Percentiles rank a stretch among this genome's conserved stretches.
Evolutionary conservation across 305 asterid species (phyloP).

Genomic region (Fraxinus sp.): DNA sequence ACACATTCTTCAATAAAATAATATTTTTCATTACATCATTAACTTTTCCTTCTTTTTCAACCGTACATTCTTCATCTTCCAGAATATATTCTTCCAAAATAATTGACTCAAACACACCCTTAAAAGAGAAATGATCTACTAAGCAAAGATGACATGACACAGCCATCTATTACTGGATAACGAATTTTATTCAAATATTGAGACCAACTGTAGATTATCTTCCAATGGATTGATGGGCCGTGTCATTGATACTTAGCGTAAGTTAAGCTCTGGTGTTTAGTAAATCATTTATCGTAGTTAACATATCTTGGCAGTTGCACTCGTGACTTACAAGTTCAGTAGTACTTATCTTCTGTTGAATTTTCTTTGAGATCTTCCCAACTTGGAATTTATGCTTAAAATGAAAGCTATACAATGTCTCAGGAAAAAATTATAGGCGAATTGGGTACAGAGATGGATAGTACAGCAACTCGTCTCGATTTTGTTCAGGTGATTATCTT

Average conservation of each 20-base stretch:
- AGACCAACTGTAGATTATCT: not conserved
- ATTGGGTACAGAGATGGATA: conserved; percentile 83
- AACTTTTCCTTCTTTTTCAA: too few relatives aligned
- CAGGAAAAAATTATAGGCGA: conserved; percentile 86
- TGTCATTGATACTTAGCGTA: not conserved
- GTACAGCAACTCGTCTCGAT: conserved; percentile 91
- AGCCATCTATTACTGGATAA: not conserved
- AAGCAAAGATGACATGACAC: not conserved
- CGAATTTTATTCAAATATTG: not conserved
- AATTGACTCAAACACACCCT: too few relatives aligned
- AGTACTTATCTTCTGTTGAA: not conserved
- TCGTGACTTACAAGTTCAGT: not conserved
- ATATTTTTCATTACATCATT: too few relatives aligned
- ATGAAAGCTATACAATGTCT: conserved; percentile 7
- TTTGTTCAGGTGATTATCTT: conserved; percentile 75
- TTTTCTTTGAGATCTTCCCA: not conserved
- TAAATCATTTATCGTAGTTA: not conserved
- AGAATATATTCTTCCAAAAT: too few relatives aligned
- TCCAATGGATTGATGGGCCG: not conserved
- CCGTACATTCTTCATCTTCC: too few relatives aligned
- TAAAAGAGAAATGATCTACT: not conserved
- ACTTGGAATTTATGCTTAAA: not conserved
- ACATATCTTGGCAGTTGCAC: not conserved
- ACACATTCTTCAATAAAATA: too few relatives aligned
- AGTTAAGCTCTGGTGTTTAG: not conserved